A percentile compares a stretch with the other conserved stretches of the same genome.
These are phyloP conservation scores for Russula abietina DNA, from an alignment of 768 basidiomycete genomes.

Conservation along the genomic window DNA sequence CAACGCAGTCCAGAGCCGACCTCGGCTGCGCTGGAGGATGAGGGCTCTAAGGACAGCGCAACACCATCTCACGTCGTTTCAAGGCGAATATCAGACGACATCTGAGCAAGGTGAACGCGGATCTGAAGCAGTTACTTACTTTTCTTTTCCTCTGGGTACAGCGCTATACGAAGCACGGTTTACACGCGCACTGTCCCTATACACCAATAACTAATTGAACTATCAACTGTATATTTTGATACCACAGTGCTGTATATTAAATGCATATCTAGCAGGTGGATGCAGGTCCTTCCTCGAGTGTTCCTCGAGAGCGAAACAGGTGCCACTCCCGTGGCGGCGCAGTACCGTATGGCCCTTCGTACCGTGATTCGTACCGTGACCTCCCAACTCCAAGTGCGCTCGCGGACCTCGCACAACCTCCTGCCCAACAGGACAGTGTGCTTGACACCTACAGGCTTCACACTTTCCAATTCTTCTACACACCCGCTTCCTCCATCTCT, in stretches of 20 bases:
- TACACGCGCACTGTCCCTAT: too few species aligned
- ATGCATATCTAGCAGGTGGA: too few species aligned
- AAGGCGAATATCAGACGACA: neutral
- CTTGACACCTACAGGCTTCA: constrained; percentile 51
- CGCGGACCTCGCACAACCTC: constrained; percentile 39
- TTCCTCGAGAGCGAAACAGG: too few species aligned
- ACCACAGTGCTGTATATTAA: too few species aligned
- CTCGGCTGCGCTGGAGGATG: neutral
- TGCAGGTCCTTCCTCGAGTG: too few species aligned
- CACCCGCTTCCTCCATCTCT: constrained; percentile 72
- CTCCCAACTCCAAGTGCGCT: constrained; percentile 36
- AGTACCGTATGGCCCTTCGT: too few species aligned
- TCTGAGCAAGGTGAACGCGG: neutral
- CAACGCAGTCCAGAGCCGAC: neutral
- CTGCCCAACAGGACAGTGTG: constrained; percentile 45
- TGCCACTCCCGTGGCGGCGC: too few species aligned
- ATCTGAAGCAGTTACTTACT: too few species aligned
- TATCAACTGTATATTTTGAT: too few species aligned
- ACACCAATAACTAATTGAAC: too few species aligned
- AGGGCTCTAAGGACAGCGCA: neutral
- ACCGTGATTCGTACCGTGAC: neutral
- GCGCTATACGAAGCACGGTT: too few species aligned
- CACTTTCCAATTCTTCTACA: constrained; percentile 51
- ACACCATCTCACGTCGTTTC: neutral
- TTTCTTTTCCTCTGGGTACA: too few species aligned